Evolutionary conservation across 2,329 filamentous ascomycete genomes (phyloP), one percentile per base, ranked within the genome.

Genomic region (Botryosphaeria dothidea): DNA sequence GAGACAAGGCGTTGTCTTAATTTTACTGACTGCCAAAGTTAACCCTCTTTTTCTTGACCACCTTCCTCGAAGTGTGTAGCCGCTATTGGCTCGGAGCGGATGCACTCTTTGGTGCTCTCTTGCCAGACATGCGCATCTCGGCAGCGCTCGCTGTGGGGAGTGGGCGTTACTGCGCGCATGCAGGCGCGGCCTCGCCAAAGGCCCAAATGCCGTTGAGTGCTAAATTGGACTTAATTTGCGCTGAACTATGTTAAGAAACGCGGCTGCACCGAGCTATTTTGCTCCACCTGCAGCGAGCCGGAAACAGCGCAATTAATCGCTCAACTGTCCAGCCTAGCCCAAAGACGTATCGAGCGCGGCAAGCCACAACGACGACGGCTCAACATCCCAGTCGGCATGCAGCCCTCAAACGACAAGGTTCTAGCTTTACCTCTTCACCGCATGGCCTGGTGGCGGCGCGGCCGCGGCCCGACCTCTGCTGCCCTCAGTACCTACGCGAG

Each of bases 151-250:
- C 25, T 4, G 46, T 25, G 23, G 48, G 25, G 48, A 7, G 11
- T 13, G 13, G 27, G n/a, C 43, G 23, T 21, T 46, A 11, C 7
- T 17, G n/a, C n/a, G 27, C 27, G 17, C 25, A 25, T 4, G 34
- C n/a, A 13, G 31, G 34, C n/a, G 51, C 19, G 34, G 54, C 25
- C 23, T 45, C 38, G 38, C 19, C 52, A 25, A 41, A n/a, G 54
- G 54, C 38, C 25, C 11, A n/a, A n/a, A n/a, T n/a, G n/a, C n/a
- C n/a, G n/a, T n/a, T 6, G 6, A 4, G 19, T 41, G 34, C 17
- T 23, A 45, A 46, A 60, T 46, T 46, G n/a, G 41, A 31, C 15
- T 17, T 60, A 46, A 60, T 60, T 60, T 60, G 41, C 56, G 41
- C 38, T 34, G 41, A 46, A n/a, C 56, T 60, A 60, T 27, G 38